A percentile compares a stretch with the other conserved stretches of the same genome.
Evolutionary conservation across 1,139 yeast species (phyloP).

Genomic region (Geotrichum aggregatum): DNA sequence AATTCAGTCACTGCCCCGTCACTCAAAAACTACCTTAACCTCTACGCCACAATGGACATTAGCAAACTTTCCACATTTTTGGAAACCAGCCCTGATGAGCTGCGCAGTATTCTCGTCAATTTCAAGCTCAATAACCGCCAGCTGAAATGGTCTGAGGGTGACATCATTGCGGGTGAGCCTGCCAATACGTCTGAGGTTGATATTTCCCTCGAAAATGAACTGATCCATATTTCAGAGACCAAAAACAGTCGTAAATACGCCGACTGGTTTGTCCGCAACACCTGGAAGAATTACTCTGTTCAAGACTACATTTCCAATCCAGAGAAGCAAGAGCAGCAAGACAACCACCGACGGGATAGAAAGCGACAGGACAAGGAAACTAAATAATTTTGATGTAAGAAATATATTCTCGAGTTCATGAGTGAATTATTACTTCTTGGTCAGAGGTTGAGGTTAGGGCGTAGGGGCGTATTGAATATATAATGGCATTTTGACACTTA

Average conservation of each 20-base stretch:
- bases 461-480: no score
- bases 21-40: constrained; percentile 44
- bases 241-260: constrained; percentile 46
- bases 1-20: constrained; percentile 42
- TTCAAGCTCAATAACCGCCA: constrained; percentile 47
- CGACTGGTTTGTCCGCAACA: constrained; percentile 50
- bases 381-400: background rate
- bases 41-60: constrained; percentile 47
- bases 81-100: constrained; percentile 40
- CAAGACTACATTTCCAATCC: constrained; percentile 43
- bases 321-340: constrained; percentile 28
- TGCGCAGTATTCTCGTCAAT: constrained; percentile 40
- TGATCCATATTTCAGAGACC: constrained; percentile 45
- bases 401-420: no score
- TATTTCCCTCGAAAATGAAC: constrained; percentile 42
- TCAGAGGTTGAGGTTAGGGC: no score
- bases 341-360: constrained; percentile 10
- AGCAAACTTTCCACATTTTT: constrained; percentile 43
- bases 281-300: constrained; percentile 43
- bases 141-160: constrained; percentile 44
- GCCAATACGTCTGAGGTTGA: constrained; percentile 45
- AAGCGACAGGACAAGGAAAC: constrained; percentile 15
- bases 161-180: constrained; percentile 42
- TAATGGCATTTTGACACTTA: no score
- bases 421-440: no score